Percentiles rank a stretch among this genome's conserved stretches.
Conservation (phyloP, 179 eudicot genomes). For the Spergularia azorica region DNA sequence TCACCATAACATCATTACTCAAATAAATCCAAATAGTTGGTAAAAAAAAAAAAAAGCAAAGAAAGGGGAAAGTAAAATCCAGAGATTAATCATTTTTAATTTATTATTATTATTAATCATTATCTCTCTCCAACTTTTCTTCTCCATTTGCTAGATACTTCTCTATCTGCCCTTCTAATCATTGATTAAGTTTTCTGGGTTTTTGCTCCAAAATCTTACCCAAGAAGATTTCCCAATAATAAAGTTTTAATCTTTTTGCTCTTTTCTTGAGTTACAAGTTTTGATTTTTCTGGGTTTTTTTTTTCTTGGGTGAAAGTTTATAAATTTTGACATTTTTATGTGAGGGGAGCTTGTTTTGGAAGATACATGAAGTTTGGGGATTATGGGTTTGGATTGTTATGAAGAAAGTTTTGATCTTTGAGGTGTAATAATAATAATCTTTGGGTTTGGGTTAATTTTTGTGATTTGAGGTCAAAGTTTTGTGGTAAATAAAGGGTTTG, state of each 20-base stretch:
- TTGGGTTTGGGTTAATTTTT: slow-evolving; percentile 5
- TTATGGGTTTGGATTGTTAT: slow-evolving; percentile 5
- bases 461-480: slow-evolving; percentile 17
- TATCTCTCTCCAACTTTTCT: slow-evolving; percentile 14
- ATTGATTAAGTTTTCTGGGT: slow-evolving; percentile 18
- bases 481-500: slow-evolving; percentile 12
- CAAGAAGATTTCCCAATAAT: not conserved
- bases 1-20: slow-evolving; percentile 6
- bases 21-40: slow-evolving; percentile 16
- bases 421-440: not conserved
- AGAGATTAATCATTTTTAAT: not conserved
- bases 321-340: not conserved
- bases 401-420: slow-evolving; percentile 16
- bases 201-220: not conserved
- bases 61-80: slow-evolving; percentile 5
- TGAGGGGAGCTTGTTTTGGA: slow-evolving; percentile 6
- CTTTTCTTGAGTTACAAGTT: slow-evolving; percentile 8
- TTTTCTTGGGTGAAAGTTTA: not conserved
- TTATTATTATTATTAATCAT: slow-evolving; percentile 13
- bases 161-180: not conserved
- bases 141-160: slow-evolving; percentile 6
- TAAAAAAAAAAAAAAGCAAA: not conserved
- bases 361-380: not conserved
- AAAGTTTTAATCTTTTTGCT: slow-evolving; percentile 13
- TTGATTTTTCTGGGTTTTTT: slow-evolving; percentile 14